phyloP scores from a whole-genome alignment of 306 rosid species.

The Rubus parviflorus region DNA sequence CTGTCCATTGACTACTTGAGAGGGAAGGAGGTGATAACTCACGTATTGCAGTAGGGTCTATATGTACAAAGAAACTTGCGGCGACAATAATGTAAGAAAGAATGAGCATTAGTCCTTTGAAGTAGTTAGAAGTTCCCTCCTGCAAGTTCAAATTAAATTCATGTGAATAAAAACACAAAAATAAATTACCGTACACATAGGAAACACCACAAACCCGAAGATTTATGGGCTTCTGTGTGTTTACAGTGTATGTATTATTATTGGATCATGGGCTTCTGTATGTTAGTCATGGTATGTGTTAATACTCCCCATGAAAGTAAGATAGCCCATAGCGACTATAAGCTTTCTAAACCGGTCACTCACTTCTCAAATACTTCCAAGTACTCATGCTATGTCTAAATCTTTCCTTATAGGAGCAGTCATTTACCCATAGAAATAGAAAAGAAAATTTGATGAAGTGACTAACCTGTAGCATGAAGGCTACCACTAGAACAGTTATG shows the following conservation, averaged over 20 bases:
- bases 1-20: background rate
- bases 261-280: too few species aligned
- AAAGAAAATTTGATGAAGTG: background rate
- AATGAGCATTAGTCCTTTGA: slow-evolving; percentile 83
- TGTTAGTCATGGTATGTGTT: too few species aligned
- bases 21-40: slow-evolving; percentile 15
- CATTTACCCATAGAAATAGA: background rate
- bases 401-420: background rate
- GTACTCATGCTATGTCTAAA: background rate
- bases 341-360: background rate
- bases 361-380: background rate
- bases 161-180: background rate
- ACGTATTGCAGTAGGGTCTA: slow-evolving; percentile 51
- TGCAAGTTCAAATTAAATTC: slow-evolving; percentile 34
- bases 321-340: background rate
- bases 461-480: slow-evolving; percentile 86
- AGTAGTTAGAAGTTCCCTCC: slow-evolving; percentile 91
- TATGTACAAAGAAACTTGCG: slow-evolving; percentile 84
- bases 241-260: background rate
- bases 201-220: background rate
- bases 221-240: background rate
- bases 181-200: background rate
- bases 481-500: slow-evolving; percentile 71
- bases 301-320: background rate
- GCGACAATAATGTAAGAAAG: slow-evolving; percentile 82